Base-by-base conservation (phyloP, 2,329 filamentous ascomycete species). In the Pestalotiopsis sp. region DNA sequence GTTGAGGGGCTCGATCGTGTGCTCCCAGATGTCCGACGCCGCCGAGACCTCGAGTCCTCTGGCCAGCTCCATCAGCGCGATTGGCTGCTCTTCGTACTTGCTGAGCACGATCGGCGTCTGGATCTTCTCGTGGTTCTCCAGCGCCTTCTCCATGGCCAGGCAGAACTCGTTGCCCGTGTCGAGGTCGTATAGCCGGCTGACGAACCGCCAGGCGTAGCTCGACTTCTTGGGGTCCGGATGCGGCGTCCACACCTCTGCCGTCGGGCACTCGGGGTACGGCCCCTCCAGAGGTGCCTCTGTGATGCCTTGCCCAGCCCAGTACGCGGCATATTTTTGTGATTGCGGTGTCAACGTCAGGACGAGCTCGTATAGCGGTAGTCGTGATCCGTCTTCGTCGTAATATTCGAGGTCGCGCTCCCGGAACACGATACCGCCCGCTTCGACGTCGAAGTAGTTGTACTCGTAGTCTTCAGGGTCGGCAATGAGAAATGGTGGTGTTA, bases 401-500 rank as follows among this genome's bases (percentile, higher is more conserved):
- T 68, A 66, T 48, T 68, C 64, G 7, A 66, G 38, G 39, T 66
- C 67, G 10, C 64, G 44, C 22, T 66, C 58, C 22, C 55, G 59
- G 39, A 68, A 68, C 11, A 38, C 52, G 48, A 66, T 35, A 5
- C 67, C 67, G 22, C 30, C 67, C 6, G 48, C 39, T 10, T 66
- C 64, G 26, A 40, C 6, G 59, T 68, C 59, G 56, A 66, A 68
- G 35, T 57, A 66, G 22, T 55, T 55, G 38, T 68, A 68, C 22
- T 52, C 57, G 59, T 68, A 66, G 20, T 68, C 67, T n/a, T 68
- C 67, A 5, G 67, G 67, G 4, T 66, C 67, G 2, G 58, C 64
- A 30, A 52, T 24, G 48, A 68, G 64, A 9, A 61, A n/a, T 13
- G 67, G 67, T 9, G 59, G 64, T 14, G 58, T 66, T 17, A 62